These are phyloP conservation scores for Amanita molliuscula DNA, from an alignment of 768 basidiomycete genomes.

Conservation along the genomic window DNA sequence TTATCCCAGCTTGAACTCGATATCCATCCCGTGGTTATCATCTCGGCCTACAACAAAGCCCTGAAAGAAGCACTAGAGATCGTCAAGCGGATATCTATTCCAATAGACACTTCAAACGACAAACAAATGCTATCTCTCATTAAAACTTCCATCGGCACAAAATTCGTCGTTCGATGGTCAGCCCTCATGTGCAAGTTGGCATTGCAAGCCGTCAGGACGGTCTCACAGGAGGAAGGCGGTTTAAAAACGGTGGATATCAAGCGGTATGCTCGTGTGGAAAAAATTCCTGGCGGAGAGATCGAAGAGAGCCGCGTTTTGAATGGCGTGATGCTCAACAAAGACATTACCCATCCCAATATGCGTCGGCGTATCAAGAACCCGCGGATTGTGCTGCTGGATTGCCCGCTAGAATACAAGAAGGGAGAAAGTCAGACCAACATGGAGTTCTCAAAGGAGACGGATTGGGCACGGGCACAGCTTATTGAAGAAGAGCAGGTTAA, in stretches of 20 bases:
- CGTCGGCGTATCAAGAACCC: slow-evolving; percentile 84
- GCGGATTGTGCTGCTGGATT: slow-evolving; percentile 82
- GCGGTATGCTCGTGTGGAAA: slow-evolving; percentile 95
- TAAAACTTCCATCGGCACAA: slow-evolving; percentile 97
- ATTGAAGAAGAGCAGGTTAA: slow-evolving; percentile 98
- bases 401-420: slow-evolving; percentile 98
- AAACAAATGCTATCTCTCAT: slow-evolving; percentile 92
- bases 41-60: slow-evolving; percentile 95
- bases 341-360: slow-evolving; percentile 97
- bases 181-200: slow-evolving; percentile 97
- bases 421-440: slow-evolving; percentile 98
- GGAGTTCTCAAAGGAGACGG: slow-evolving; percentile 89
- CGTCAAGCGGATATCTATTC: slow-evolving; percentile 78
- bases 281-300: slow-evolving; percentile 95
- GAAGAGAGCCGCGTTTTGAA: slow-evolving; percentile 81
- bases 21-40: slow-evolving; percentile 98
- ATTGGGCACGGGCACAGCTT: slow-evolving; percentile 87
- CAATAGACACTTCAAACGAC: slow-evolving; percentile 81
- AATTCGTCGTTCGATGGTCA: slow-evolving; percentile 93
- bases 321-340: slow-evolving; percentile 98
- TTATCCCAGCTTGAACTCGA: slow-evolving; percentile 88
- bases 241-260: slow-evolving; percentile 94
- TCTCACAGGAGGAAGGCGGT: slow-evolving; percentile 66
- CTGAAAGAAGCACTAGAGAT: slow-evolving; percentile 87
- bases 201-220: slow-evolving; percentile 83